Evolutionary conservation across 2,329 filamentous ascomycete species (phyloP).

Genomic region (Ophiosphaerella herpotricha): DNA sequence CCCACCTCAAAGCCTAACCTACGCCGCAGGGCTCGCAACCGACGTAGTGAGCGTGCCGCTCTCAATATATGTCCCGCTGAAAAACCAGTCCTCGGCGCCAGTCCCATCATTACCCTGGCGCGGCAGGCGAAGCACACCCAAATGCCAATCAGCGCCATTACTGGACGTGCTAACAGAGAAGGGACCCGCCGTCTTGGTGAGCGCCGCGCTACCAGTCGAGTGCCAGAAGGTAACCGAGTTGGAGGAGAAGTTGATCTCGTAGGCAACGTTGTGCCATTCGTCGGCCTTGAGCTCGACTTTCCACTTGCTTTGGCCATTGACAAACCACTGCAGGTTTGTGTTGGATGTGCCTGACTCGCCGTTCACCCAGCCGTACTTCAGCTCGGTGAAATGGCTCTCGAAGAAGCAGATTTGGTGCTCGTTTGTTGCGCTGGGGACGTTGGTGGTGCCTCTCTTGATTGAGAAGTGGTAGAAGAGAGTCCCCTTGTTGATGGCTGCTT

Average conservation of each 20-base stretch:
- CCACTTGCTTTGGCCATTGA: conserved; percentile 65
- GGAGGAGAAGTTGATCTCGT: conserved; percentile 70
- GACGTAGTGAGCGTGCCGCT: conserved; percentile 51
- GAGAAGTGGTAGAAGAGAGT: conserved; percentile 75
- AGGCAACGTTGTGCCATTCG: conserved; percentile 77
- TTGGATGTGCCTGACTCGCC: conserved; percentile 56
- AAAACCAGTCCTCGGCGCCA: conserved; percentile 69
- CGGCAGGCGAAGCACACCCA: conserved; percentile 70
- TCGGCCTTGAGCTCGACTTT: conserved; percentile 63
- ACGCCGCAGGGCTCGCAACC: conserved; percentile 29
- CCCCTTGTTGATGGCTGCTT: conserved; percentile 66
- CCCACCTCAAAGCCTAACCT: neutral
- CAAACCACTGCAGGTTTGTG: conserved; percentile 67
- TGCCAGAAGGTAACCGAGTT: conserved; percentile 71
- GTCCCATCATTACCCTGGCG: conserved; percentile 58
- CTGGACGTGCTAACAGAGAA: conserved; percentile 65
- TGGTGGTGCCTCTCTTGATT: conserved; percentile 62
- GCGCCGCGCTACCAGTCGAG: conserved; percentile 63
- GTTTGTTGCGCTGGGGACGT: conserved; percentile 64
- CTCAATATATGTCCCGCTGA: conserved; percentile 74
- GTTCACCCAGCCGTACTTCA: conserved; percentile 69
- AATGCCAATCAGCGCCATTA: conserved; percentile 73
- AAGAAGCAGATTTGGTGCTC: conserved; percentile 71
- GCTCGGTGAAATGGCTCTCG: conserved; percentile 74
- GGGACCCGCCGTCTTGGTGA: conserved; percentile 64